Evolutionary conservation across 345 rosid genomes (phyloP), one percentile per base, ranked within the genome.

Genomic region (Citrus hindsii): DNA sequence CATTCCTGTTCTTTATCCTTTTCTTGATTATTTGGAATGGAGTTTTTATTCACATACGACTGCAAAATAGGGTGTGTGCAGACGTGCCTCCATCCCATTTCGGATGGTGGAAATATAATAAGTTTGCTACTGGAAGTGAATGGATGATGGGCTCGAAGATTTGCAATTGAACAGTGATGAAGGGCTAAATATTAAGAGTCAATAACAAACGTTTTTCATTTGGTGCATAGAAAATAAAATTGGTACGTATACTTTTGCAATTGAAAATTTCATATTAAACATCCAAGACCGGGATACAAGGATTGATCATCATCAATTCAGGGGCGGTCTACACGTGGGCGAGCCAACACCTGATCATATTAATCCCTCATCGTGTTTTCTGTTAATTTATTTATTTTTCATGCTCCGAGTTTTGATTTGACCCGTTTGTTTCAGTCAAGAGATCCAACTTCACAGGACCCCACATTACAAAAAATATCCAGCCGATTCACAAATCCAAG

Each of bases 401-500:
- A 40, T 27, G 63, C 35, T 69, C 62, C 65, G 37, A 48, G 82
- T 81, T 81, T 18, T 4, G 22, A 16, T 53, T 51, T 81, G 78
- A 79, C 78, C 68, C 76, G 76, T 63, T 67, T 13, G 63, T 35
- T 16, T 69, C 60, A 42, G 28, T 8, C 59, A 27, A 46, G 51
- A 46, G n/a, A 48, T 35, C 79, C 32, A 25, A 64, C 65, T 53
- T 7, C 64, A 24, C 69, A 1, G 78, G 79, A 67, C 55, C 82
- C 83, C 83, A 79, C 79, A 56, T 1, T 19, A 3, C 55, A 27
- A 71, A 79, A 83, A 79, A 76, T 77, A 81, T 59, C 73, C n/a
- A 14, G n/a, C 62, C 62, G 82, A 48, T 80, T 81, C 77, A 67
- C 64, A 9, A 67, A 74, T 30, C 76, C 74, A 64, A 71, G n/a